Conservation (phyloP, 441 rosid species). For the Macaranga tanarius region DNA sequence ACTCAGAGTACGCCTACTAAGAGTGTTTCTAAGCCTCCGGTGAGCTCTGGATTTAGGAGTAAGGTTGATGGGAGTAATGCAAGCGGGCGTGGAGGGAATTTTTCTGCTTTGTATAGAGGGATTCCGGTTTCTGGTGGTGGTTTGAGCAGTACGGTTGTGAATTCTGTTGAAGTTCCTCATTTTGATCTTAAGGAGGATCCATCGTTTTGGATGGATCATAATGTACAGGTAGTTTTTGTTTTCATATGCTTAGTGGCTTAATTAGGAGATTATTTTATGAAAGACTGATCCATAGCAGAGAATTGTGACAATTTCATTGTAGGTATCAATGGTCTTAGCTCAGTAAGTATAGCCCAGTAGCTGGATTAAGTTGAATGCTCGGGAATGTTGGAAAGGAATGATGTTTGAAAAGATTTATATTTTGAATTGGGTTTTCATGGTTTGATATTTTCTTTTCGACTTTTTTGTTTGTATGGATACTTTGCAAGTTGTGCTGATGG, state of each 20-base stretch:
- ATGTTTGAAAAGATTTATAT: neutral
- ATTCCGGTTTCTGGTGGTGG: constrained; percentile 57
- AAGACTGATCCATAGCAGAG: neutral
- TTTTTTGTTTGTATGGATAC: neutral
- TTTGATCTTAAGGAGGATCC: constrained; percentile 93
- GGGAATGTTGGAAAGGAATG: neutral
- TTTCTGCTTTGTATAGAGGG: constrained; percentile 77
- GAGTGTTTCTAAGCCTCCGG: constrained; percentile 83
- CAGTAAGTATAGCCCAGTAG: too few relatives aligned
- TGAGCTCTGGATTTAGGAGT: constrained; percentile 51
- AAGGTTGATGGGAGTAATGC: constrained; percentile 57
- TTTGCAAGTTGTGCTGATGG: constrained; percentile 19
- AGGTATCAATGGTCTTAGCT: neutral
- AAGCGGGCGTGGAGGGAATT: constrained; percentile 51
- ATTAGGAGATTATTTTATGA: neutral
- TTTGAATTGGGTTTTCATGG: neutral
- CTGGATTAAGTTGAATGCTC: neutral
- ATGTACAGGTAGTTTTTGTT: constrained; percentile 74
- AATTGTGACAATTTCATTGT: constrained; percentile 2
- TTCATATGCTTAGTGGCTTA: neutral
- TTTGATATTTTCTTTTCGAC: neutral
- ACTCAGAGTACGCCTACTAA: constrained; percentile 87
- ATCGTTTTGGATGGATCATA: constrained; percentile 99
- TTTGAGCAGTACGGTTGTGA: constrained; percentile 46
- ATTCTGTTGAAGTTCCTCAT: constrained; percentile 90